Evolutionary conservation across 306 rosid species (phyloP).

Genomic region (Cucumis sativus): Cucumber_9930_V3 NC_026659.2:14843501-14844000

Average conservation of each 20-base stretch:
- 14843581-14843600: background rate
- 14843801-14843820: slow-evolving; percentile 38
- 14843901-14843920: slow-evolving; percentile 39
- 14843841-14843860: slow-evolving; percentile 42
- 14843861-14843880: slow-evolving; percentile 52
- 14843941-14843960: slow-evolving; percentile 46
- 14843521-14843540: background rate
- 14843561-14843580: background rate
- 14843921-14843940: slow-evolving; percentile 37
- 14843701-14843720: slow-evolving; percentile 58
- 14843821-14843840: slow-evolving; percentile 25
- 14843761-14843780: background rate
- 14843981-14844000: slow-evolving; percentile 31
- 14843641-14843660: slow-evolving; percentile 44
- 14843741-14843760: no score
- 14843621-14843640: background rate
- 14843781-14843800: background rate
- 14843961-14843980: slow-evolving; percentile 34
- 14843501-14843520: background rate
- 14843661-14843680: slow-evolving; percentile 78
- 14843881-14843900: slow-evolving; percentile 49
- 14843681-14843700: slow-evolving; percentile 89
- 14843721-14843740: background rate
- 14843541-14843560: background rate
- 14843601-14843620: background rate